Evolutionary conservation across 192 early-diverging fungal species (phyloP).

Genomic region (Obelidium mucronatum): DNA sequence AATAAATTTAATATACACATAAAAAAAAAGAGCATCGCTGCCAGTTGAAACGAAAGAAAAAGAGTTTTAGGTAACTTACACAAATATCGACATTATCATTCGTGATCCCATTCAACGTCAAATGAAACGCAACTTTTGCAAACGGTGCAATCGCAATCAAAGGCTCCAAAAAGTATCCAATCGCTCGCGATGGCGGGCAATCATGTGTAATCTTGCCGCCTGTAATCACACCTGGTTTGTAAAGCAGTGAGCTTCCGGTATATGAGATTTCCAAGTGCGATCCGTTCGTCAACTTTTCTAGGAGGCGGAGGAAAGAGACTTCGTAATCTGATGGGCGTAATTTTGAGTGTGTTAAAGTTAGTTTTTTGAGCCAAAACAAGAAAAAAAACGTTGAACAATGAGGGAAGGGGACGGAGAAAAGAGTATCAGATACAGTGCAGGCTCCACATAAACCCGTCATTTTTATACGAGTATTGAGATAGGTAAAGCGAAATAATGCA

Average conservation of each 20-base stretch:
- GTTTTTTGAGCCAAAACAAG: background rate
- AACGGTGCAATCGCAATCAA: constrained; percentile 93
- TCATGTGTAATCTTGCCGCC: constrained; percentile 89
- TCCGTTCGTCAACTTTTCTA: constrained; percentile 96
- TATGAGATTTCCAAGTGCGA: constrained; percentile 91
- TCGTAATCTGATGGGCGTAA: constrained; percentile 79
- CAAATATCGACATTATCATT: constrained; percentile 92
- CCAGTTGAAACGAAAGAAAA: background rate
- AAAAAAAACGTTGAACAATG: background rate
- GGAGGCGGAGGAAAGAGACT: constrained; percentile 83
- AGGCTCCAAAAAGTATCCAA: constrained; percentile 95
- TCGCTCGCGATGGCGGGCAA: constrained; percentile 82
- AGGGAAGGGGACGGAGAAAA: background rate
- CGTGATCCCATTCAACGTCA: constrained; percentile 91
- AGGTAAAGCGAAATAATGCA: constrained; percentile 33
- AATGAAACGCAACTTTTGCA: constrained; percentile 81
- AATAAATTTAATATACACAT: too few species aligned
- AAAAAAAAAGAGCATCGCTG: background rate
- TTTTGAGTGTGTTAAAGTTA: background rate
- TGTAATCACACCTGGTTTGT: constrained; percentile 87
- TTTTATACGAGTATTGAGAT: constrained; percentile 1
- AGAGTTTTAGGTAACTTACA: constrained; percentile 53
- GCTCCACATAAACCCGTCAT: constrained; percentile 11
- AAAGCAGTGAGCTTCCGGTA: constrained; percentile 86
- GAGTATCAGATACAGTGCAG: constrained; percentile 26